Conservation (phyloP, 305 asterid genomes). For the Withania somnifera region DNA sequence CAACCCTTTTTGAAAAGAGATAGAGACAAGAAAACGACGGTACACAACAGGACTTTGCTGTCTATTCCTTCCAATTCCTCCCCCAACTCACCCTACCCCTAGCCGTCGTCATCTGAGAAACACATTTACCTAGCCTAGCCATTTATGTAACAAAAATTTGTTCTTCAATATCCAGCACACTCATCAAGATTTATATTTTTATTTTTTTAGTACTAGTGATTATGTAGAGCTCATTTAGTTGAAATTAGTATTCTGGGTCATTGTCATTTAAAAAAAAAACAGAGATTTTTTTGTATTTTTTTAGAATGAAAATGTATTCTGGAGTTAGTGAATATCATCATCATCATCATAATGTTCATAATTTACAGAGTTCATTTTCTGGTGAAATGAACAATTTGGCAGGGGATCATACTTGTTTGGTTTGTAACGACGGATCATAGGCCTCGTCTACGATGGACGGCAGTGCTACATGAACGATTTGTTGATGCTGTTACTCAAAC, state of each 20-base stretch:
- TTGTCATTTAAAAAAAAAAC: background rate
- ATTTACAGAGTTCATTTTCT: slow-evolving; percentile 14
- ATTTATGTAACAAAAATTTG: too few species aligned
- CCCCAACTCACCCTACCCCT: background rate
- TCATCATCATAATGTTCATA: slow-evolving; percentile 7
- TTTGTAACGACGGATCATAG: slow-evolving; percentile 67
- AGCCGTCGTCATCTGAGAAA: too few species aligned
- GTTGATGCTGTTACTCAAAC: slow-evolving; percentile 81
- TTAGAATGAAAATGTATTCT: slow-evolving; percentile 15
- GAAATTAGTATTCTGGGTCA: background rate
- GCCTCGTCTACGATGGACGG: slow-evolving; percentile 93
- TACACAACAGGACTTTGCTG: slow-evolving; percentile 62
- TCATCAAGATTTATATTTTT: background rate
- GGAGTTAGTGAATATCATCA: slow-evolving; percentile 23
- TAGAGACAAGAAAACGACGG: slow-evolving; percentile 39
- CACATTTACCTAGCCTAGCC: too few species aligned
- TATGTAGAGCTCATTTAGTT: too few species aligned
- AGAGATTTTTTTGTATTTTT: background rate
- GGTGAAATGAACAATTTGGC: slow-evolving; percentile 56
- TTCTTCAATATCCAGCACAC: too few species aligned
- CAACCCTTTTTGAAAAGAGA: too few species aligned
- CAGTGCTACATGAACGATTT: slow-evolving; percentile 83
- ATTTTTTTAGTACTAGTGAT: background rate
- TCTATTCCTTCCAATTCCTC: slow-evolving; percentile 23
- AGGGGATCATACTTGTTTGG: slow-evolving; percentile 70